phyloP scores from a whole-genome alignment of 164 flowering plant genomes.

The Cinnamomum chago region DNA sequence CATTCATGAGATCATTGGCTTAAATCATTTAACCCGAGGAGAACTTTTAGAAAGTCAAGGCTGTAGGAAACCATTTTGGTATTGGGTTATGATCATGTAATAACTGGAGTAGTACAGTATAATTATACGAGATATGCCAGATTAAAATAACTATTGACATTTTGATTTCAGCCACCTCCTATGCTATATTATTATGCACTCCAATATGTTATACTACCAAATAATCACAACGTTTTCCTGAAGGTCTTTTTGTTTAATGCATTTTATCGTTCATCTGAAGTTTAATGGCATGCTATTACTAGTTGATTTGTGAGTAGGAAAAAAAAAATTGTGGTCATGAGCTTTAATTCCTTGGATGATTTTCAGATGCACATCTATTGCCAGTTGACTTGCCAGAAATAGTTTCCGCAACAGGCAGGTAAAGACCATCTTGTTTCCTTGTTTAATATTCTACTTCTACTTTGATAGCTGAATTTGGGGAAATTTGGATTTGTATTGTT shows the following conservation, averaged over 20 bases:
- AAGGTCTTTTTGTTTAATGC: neutral
- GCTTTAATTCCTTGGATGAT: constrained; percentile 12
- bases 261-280: neutral
- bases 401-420: constrained; percentile 64
- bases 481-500: too few species aligned
- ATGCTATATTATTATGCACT: neutral
- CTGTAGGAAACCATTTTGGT: neutral
- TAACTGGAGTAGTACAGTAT: neutral
- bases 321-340: neutral
- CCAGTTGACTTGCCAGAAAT: constrained; percentile 87
- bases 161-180: neutral
- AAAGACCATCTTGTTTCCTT: constrained; percentile 5
- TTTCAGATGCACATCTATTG: constrained; percentile 86
- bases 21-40: neutral
- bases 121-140: neutral
- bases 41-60: neutral
- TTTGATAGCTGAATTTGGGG: neutral
- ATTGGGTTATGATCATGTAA: neutral
- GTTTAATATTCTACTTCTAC: neutral
- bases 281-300: neutral
- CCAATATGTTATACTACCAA: neutral
- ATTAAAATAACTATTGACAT: too few species aligned
- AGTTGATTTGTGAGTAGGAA: neutral
- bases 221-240: neutral
- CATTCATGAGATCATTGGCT: neutral